Percentiles rank a stretch among this genome's conserved stretches.
phyloP scores from a whole-genome alignment of 176 grass and related monocot species.

The Eleusine coracana region DNA sequence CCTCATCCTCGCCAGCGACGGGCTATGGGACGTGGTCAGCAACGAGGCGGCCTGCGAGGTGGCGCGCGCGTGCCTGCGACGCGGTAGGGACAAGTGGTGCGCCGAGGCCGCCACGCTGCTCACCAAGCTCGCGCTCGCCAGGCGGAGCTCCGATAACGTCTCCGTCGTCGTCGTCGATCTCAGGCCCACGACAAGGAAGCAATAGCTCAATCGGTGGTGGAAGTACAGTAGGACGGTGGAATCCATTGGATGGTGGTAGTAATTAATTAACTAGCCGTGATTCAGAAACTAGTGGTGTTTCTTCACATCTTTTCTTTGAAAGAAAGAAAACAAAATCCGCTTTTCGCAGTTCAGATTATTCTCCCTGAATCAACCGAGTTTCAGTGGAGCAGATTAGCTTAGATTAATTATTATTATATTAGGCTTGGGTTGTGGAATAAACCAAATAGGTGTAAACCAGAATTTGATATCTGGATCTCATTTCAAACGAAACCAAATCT shows the following conservation, averaged over 20 bases:
- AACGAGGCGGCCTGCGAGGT: slow-evolving; percentile 78
- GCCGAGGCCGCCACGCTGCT: slow-evolving; percentile 80
- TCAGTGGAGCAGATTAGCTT: neutral
- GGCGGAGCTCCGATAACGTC: slow-evolving; percentile 75
- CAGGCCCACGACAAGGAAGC: slow-evolving; percentile 11
- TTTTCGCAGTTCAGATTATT: neutral
- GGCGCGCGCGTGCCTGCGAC: slow-evolving; percentile 61
- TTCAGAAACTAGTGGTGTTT: neutral
- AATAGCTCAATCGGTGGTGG: no score
- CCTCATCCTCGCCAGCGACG: slow-evolving; percentile 89
- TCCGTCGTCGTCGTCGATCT: slow-evolving; percentile 79
- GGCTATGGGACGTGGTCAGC: slow-evolving; percentile 88
- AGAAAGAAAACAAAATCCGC: neutral
- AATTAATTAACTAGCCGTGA: neutral
- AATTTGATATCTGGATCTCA: neutral
- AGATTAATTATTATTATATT: neutral
- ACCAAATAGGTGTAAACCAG: neutral
- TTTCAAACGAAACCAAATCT: neutral
- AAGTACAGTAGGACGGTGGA: no score
- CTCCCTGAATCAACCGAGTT: neutral
- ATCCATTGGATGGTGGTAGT: neutral
- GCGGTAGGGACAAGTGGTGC: slow-evolving; percentile 58
- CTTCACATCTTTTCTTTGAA: neutral
- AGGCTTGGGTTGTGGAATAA: neutral
- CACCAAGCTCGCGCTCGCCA: slow-evolving; percentile 80